Evolutionary conservation across 2,329 filamentous ascomycete species (phyloP).

Genomic region (Cercospora nicotianae): DNA sequence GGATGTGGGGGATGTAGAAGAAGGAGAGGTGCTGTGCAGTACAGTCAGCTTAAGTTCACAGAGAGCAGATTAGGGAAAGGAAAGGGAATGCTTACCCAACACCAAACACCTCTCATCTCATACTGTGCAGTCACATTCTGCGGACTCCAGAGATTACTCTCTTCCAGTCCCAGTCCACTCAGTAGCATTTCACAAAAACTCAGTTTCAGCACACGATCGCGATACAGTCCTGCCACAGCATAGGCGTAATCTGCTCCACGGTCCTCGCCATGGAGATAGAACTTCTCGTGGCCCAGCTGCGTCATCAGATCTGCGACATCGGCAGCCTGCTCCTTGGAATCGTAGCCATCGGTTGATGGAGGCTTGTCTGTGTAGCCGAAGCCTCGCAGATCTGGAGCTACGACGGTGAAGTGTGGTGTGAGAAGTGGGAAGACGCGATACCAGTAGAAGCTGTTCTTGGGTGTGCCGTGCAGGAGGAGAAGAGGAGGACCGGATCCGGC

Average conservation of each 20-base stretch:
- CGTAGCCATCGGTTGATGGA: slow-evolving; percentile 42
- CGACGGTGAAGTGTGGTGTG: slow-evolving; percentile 40
- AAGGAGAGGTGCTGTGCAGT: slow-evolving; percentile 34
- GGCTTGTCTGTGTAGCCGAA: slow-evolving; percentile 46
- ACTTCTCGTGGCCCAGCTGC: slow-evolving; percentile 38
- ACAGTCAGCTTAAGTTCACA: not conserved
- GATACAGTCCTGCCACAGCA: slow-evolving; percentile 37
- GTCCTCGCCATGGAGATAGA: slow-evolving; percentile 41
- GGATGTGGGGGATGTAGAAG: slow-evolving; percentile 42
- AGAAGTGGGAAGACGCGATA: slow-evolving; percentile 41
- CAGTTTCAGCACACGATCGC: slow-evolving; percentile 37
- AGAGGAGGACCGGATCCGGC: slow-evolving; percentile 35
- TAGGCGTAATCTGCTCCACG: slow-evolving; percentile 42
- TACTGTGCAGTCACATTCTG: slow-evolving; percentile 38
- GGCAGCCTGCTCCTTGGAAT: slow-evolving; percentile 40
- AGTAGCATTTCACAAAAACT: slow-evolving; percentile 41
- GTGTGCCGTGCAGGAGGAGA: slow-evolving; percentile 37
- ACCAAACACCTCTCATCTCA: slow-evolving; percentile 40
- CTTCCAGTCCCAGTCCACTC: slow-evolving; percentile 37
- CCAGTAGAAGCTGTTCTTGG: slow-evolving; percentile 42
- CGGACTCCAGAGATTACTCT: slow-evolving; percentile 36
- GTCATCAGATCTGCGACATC: slow-evolving; percentile 42
- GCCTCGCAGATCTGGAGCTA: slow-evolving; percentile 42
- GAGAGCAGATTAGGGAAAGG: not conserved
- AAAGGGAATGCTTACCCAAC: slow-evolving; percentile 31